Conservation (phyloP, 495 filamentous ascomycete species). For the Lasiosphaeria miniovina region DNA sequence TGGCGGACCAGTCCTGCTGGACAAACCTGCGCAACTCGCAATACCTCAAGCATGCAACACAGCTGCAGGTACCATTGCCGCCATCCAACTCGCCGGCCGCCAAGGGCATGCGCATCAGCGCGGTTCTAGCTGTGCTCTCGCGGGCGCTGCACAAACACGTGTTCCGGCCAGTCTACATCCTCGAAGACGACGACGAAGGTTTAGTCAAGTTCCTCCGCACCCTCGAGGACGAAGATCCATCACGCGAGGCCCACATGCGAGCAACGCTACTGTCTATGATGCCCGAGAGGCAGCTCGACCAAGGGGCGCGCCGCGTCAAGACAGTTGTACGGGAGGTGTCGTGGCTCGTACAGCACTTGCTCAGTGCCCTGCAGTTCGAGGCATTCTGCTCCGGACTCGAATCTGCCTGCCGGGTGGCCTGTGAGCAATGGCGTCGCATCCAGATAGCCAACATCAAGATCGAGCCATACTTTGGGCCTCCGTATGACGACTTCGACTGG, state of each 20-base stretch:
- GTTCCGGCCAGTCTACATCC: constrained; percentile 37
- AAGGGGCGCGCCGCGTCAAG: constrained; percentile 32
- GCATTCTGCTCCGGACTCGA: constrained; percentile 34
- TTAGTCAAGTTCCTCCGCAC: constrained; percentile 32
- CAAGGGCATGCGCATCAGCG: constrained; percentile 39
- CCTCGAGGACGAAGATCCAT: constrained; percentile 34
- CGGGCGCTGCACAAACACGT: constrained; percentile 34
- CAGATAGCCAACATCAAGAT: constrained; percentile 35
- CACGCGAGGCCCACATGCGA: constrained; percentile 32
- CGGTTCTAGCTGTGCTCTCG: constrained; percentile 35
- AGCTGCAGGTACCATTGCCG: constrained; percentile 33
- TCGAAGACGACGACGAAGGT: constrained; percentile 33
- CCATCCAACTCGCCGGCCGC: constrained; percentile 36
- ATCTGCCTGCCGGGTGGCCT: constrained; percentile 29
- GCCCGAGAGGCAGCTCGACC: constrained; percentile 31
- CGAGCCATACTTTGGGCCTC: constrained; percentile 39
- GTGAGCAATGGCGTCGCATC: constrained; percentile 38
- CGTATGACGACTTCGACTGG: constrained; percentile 41
- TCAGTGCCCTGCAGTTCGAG: constrained; percentile 33
- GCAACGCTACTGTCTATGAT: constrained; percentile 29
- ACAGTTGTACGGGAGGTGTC: constrained; percentile 36
- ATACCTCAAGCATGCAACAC: constrained; percentile 37
- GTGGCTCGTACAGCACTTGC: constrained; percentile 37
- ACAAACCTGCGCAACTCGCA: constrained; percentile 36
- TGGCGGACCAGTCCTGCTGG: constrained; percentile 36